phyloP scores from a whole-genome alignment of 495 filamentous ascomycete genomes.

The Bathelium albidoporum region DNA sequence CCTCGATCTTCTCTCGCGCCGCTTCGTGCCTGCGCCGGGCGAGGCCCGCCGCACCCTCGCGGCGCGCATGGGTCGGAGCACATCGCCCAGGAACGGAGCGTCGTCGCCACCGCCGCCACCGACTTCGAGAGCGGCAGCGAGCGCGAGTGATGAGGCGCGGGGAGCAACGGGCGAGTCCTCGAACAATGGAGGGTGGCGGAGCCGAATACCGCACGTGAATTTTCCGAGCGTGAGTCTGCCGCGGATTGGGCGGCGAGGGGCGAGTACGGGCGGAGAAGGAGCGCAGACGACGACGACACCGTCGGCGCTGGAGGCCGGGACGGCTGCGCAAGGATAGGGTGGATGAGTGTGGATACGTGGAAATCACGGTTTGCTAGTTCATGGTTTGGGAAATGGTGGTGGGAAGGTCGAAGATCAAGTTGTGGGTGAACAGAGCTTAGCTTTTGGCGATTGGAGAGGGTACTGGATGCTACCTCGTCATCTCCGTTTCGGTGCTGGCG shows the following conservation, averaged over 20 bases:
- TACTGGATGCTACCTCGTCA: background rate
- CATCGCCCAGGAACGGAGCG: background rate
- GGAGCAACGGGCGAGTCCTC: no score
- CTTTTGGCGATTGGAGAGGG: no score
- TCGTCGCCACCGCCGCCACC: background rate
- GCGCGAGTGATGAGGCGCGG: no score
- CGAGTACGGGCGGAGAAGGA: background rate
- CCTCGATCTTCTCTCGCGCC: background rate
- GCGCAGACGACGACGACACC: conserved; percentile 6
- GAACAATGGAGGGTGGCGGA: conserved; percentile 8
- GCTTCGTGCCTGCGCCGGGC: background rate
- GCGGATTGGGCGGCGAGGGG: conserved; percentile 9
- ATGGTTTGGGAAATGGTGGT: background rate
- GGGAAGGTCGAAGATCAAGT: no score
- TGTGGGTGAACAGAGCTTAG: no score
- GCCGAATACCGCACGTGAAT: background rate
- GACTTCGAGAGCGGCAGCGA: background rate
- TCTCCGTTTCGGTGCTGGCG: background rate
- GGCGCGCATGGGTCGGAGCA: background rate
- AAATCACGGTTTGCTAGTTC: background rate
- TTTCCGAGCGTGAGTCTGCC: conserved; percentile 11
- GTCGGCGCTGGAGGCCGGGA: conserved; percentile 14
- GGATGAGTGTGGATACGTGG: background rate
- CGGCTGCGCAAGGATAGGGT: no score
- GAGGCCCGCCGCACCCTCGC: conserved; percentile 4